A percentile compares a stretch with the other conserved stretches of the same genome.
Evolutionary conservation across 352 stramenopile genomes (phyloP).

Genomic region (Globisporangium irregulare): DNA sequence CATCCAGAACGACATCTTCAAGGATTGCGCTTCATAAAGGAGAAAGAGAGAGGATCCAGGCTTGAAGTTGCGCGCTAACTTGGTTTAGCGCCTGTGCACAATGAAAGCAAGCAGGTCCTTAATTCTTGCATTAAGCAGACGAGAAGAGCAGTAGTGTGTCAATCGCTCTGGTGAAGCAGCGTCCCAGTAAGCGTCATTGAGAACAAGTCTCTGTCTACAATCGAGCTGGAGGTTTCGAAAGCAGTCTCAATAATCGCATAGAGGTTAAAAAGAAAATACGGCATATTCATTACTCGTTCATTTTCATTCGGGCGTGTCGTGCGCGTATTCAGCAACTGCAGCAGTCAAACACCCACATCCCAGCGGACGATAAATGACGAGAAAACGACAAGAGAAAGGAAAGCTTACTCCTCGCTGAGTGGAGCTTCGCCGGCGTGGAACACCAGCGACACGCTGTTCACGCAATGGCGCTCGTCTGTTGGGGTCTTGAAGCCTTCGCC

Average conservation of each 20-base stretch:
- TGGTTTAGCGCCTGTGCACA: neutral
- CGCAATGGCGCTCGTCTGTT: conserved; percentile 88
- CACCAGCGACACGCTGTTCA: conserved; percentile 89
- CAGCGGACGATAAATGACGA: neutral
- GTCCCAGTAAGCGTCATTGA: neutral
- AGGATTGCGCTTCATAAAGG: neutral
- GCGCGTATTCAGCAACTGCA: neutral
- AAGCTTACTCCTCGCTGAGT: conserved; percentile 24
- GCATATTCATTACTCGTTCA: neutral
- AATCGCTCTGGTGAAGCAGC: neutral
- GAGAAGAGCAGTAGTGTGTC: neutral
- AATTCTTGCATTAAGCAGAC: neutral
- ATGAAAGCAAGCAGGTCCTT: neutral
- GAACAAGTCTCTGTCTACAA: neutral
- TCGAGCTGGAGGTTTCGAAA: neutral
- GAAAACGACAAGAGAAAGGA: neutral
- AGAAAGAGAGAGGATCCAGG: too few relatives aligned
- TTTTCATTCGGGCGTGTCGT: neutral
- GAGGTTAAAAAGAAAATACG: neutral
- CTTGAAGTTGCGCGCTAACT: neutral
- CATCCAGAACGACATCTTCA: neutral
- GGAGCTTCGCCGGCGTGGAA: conserved; percentile 71
- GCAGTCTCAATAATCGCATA: neutral
- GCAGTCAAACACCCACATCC: neutral
- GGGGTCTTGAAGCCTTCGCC: conserved; percentile 85